A percentile compares a stretch with the other conserved stretches of the same genome.
Conservation (phyloP, 768 basidiomycete species). For the Epithele typhae region DNA sequence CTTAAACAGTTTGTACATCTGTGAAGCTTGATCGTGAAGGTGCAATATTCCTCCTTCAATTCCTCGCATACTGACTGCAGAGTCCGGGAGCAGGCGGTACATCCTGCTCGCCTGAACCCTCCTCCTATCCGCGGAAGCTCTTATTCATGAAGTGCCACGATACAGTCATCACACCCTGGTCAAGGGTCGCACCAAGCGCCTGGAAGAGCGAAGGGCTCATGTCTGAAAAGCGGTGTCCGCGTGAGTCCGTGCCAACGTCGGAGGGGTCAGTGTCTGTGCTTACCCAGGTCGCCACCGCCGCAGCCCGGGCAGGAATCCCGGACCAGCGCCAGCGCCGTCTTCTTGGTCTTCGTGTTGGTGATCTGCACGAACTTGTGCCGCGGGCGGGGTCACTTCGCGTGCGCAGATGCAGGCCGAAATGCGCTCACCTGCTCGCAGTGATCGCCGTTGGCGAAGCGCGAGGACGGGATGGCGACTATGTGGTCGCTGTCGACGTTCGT, state of each 20-base stretch:
- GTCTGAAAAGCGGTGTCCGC: conserved; percentile 36
- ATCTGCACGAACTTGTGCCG: too few relatives aligned
- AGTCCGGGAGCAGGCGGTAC: too few relatives aligned
- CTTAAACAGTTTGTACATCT: too few relatives aligned
- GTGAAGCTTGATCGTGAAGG: too few relatives aligned
- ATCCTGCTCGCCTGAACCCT: too few relatives aligned
- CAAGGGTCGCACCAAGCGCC: conserved; percentile 39
- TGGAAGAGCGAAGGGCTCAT: conserved; percentile 63
- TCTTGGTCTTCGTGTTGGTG: conserved; percentile 50
- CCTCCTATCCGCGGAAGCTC: too few relatives aligned
- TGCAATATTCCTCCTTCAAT: too few relatives aligned
- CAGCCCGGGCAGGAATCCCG: conserved; percentile 61
- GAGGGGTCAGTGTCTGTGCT: conserved; percentile 14
- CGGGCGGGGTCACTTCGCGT: too few relatives aligned
- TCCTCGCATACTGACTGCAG: too few relatives aligned
- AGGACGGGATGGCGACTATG: conserved; percentile 57
- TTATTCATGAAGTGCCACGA: conserved; percentile 64
- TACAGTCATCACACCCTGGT: conserved; percentile 45
- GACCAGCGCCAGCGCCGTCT: conserved; percentile 42
- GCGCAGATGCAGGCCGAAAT: not conserved
- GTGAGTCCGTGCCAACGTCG: not conserved
- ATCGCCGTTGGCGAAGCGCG: conserved; percentile 45
- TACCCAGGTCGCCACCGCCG: conserved; percentile 51
- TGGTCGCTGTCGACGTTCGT: conserved; percentile 40
- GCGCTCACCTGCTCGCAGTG: conserved; percentile 37